Percentiles rank a stretch among this genome's conserved stretches.
phyloP scores from a whole-genome alignment of 495 filamentous ascomycete genomes.

The Bacidia gigantensis region DNA sequence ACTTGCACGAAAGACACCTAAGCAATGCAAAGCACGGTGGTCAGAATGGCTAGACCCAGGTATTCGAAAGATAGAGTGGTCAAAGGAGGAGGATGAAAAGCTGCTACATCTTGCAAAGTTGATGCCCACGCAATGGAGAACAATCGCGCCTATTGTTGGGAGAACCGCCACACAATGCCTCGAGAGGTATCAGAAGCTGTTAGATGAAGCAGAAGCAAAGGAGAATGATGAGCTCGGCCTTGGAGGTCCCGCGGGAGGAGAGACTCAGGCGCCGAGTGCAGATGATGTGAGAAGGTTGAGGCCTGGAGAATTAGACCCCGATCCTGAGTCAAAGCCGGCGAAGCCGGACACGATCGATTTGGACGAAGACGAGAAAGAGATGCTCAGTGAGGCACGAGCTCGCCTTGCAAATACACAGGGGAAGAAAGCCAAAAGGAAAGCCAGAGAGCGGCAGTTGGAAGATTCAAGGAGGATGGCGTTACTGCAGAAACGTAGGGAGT shows the following conservation, averaged over 20 bases:
- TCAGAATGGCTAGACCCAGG: constrained; percentile 95
- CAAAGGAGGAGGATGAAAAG: constrained; percentile 96
- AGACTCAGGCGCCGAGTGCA: constrained; percentile 75
- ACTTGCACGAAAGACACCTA: constrained; percentile 91
- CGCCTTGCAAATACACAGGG: constrained; percentile 94
- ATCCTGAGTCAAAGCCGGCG: constrained; percentile 94
- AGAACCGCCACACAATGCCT: constrained; percentile 93
- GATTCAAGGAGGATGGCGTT: constrained; percentile 81
- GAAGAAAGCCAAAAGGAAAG: constrained; percentile 98
- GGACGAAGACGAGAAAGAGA: constrained; percentile 98
- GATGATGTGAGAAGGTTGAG: constrained; percentile 82
- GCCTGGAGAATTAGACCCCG: constrained; percentile 88
- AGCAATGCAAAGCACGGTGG: constrained; percentile 98
- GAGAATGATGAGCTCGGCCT: constrained; percentile 76
- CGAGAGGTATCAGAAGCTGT: constrained; percentile 88
- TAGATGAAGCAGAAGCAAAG: constrained; percentile 88
- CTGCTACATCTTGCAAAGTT: constrained; percentile 89
- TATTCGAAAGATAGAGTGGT: constrained; percentile 98
- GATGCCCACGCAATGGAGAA: constrained; percentile 99
- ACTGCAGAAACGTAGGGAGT: constrained; percentile 86
- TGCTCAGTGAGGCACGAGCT: constrained; percentile 94
- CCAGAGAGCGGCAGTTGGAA: constrained; percentile 86
- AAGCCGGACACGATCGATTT: constrained; percentile 93
- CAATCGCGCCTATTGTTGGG: constrained; percentile 92
- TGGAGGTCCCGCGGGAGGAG: constrained; percentile 74